A percentile compares a stretch with the other conserved stretches of the same genome.
phyloP scores from a whole-genome alignment of 2,329 filamentous ascomycete genomes.

The Herpotrichia juniperi region DNA sequence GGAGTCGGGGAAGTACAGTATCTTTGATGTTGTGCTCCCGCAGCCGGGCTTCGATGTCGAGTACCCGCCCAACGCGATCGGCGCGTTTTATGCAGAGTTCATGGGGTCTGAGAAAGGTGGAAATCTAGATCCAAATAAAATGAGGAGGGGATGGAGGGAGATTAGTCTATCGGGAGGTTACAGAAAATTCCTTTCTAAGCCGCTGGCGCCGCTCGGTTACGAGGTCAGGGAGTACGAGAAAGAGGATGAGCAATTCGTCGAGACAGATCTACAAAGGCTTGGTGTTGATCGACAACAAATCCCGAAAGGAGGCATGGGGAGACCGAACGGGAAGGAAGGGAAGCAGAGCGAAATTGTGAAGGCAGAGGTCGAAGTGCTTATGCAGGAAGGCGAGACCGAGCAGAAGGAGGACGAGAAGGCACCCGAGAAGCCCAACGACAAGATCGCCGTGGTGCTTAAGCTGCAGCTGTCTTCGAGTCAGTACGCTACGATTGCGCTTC shows the following conservation, averaged over 20 bases:
- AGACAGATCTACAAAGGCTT: conserved; percentile 78
- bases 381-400: conserved; percentile 51
- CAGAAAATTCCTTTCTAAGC: conserved; percentile 78
- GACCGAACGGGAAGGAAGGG: conserved; percentile 45
- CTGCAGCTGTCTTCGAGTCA: conserved; percentile 79
- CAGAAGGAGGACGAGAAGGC: conserved; percentile 20
- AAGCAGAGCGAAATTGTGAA: conserved; percentile 52
- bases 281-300: conserved; percentile 29
- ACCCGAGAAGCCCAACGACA: conserved; percentile 28
- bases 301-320: conserved; percentile 20
- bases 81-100: conserved; percentile 82
- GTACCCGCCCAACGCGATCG: conserved; percentile 84
- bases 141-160: conserved; percentile 86
- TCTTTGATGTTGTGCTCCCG: conserved; percentile 90
- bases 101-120: conserved; percentile 84
- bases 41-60: conserved; percentile 89
- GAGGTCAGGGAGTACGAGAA: conserved; percentile 73
- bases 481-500: conserved; percentile 83
- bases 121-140: conserved; percentile 78
- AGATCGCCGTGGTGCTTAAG: conserved; percentile 72
- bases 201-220: conserved; percentile 67
- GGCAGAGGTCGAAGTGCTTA: conserved; percentile 23
- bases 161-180: conserved; percentile 89
- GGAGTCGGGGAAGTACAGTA: conserved; percentile 73
- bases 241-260: conserved; percentile 82